Evolutionary conservation across 2,329 filamentous ascomycete genomes (phyloP).

Genomic region (Apiospora kogelbergensis): DNA sequence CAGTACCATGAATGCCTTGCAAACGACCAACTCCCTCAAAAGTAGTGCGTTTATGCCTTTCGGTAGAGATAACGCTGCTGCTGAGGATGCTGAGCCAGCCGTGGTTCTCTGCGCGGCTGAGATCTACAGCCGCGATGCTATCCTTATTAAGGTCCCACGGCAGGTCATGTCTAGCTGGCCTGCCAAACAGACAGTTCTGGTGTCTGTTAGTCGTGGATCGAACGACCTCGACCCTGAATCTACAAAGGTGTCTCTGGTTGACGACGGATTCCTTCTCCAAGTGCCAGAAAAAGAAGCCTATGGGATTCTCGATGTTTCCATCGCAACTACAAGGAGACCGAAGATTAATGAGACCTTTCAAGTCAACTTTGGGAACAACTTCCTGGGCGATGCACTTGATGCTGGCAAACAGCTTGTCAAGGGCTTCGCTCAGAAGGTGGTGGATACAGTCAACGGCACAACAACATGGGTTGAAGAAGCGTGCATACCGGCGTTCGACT

Average conservation of each 20-base stretch:
- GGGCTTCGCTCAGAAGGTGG: conserved; percentile 41
- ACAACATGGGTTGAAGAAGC: conserved; percentile 34
- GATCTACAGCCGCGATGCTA: conserved; percentile 46
- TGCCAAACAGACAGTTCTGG: conserved; percentile 54
- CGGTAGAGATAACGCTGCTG: conserved; percentile 34
- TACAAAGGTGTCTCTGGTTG: conserved; percentile 46
- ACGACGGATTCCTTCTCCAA: conserved; percentile 53
- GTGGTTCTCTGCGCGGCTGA: conserved; percentile 46
- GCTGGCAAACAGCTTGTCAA: conserved; percentile 40
- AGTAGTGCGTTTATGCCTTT: conserved; percentile 39
- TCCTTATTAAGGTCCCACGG: conserved; percentile 54
- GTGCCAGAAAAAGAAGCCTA: conserved; percentile 55
- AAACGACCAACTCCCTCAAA: conserved; percentile 32
- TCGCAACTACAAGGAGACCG: conserved; percentile 59
- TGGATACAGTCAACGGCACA: conserved; percentile 38
- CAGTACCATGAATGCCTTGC: conserved; percentile 31
- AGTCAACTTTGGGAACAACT: conserved; percentile 56
- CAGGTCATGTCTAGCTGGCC: conserved; percentile 55
- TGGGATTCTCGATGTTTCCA: conserved; percentile 57
- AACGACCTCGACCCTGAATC: conserved; percentile 48
- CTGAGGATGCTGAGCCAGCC: conserved; percentile 26
- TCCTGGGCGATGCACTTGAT: conserved; percentile 44
- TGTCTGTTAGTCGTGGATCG: conserved; percentile 53
- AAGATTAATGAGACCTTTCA: conserved; percentile 61
- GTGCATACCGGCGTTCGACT: conserved; percentile 30